phyloP scores from a whole-genome alignment of 495 filamentous ascomycete genomes.

The Annulohypoxylon maeteangense region DNA sequence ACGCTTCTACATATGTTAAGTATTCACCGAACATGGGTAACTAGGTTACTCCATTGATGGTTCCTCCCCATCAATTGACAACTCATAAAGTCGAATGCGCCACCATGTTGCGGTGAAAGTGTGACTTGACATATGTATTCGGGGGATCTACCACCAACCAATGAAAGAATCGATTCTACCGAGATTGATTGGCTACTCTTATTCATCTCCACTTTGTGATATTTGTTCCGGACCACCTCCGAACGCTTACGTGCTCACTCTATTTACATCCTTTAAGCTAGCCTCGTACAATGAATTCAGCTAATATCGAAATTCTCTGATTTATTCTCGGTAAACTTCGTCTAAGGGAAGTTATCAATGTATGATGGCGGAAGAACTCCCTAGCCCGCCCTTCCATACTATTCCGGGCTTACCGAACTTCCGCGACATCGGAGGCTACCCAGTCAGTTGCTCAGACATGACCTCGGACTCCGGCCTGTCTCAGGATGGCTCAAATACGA shows the following conservation, averaged over 20 bases:
- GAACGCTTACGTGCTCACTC: conserved; percentile 30
- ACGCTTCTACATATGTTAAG: too few species aligned
- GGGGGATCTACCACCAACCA: neutral
- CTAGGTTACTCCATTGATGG: conserved; percentile 8
- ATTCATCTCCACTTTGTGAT: neutral
- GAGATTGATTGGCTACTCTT: conserved; percentile 12
- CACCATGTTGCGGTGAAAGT: conserved; percentile 4
- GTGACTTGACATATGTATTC: neutral
- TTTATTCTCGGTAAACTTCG: conserved; percentile 7
- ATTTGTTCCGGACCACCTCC: conserved; percentile 3
- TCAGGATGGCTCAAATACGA: conserved; percentile 31
- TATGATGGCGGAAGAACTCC: conserved; percentile 37
- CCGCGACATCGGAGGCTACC: conserved; percentile 67
- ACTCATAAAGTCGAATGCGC: conserved; percentile 13
- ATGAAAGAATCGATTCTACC: neutral
- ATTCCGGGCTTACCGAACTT: conserved; percentile 68
- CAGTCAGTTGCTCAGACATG: conserved; percentile 40
- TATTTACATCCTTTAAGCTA: neutral
- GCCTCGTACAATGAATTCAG: conserved; percentile 4
- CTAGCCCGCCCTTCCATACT: conserved; percentile 63
- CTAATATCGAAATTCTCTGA: neutral
- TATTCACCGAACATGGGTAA: conserved; percentile 25
- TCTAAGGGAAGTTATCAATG: neutral
- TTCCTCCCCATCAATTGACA: conserved; percentile 19
- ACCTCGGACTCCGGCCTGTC: conserved; percentile 16